Conservation (phyloP, 805 yeast species). For the Clavispora carvajalis region DNA sequence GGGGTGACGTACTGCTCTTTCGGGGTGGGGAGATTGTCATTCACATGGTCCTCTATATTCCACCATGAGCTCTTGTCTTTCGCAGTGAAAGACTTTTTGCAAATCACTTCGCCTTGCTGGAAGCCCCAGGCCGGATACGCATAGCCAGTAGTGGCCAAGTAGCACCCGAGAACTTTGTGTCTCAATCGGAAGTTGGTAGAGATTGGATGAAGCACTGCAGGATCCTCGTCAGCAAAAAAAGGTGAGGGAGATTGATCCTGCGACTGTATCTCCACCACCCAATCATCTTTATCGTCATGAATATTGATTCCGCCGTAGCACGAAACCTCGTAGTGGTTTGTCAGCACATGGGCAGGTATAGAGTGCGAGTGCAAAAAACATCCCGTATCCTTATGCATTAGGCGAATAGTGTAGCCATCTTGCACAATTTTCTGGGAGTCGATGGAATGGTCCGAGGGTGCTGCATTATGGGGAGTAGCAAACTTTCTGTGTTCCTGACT, state of each 20-base stretch:
- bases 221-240: conserved; percentile 44
- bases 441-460: conserved; percentile 16
- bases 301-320: conserved; percentile 71
- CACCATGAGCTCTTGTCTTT: conserved; percentile 70
- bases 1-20: conserved; percentile 31
- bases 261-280: conserved; percentile 79
- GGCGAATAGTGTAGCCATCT: conserved; percentile 64
- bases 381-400: conserved; percentile 66
- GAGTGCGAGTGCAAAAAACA: conserved; percentile 80
- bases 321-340: conserved; percentile 71
- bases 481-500: conserved; percentile 18
- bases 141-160: conserved; percentile 68
- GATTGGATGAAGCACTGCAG: conserved; percentile 59
- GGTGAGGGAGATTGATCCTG: conserved; percentile 43
- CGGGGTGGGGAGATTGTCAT: conserved; percentile 39
- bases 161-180: conserved; percentile 63
- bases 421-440: conserved; percentile 28
- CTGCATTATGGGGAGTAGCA: conserved; percentile 26
- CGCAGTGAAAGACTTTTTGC: conserved; percentile 47
- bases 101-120: conserved; percentile 75
- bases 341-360: conserved; percentile 68
- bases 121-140: conserved; percentile 79
- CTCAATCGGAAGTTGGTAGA: conserved; percentile 68
- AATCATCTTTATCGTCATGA: conserved; percentile 82
- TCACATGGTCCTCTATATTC: conserved; percentile 70